Conservation (phyloP, 331 rosid species). For the Rosa hybrid region DNA sequence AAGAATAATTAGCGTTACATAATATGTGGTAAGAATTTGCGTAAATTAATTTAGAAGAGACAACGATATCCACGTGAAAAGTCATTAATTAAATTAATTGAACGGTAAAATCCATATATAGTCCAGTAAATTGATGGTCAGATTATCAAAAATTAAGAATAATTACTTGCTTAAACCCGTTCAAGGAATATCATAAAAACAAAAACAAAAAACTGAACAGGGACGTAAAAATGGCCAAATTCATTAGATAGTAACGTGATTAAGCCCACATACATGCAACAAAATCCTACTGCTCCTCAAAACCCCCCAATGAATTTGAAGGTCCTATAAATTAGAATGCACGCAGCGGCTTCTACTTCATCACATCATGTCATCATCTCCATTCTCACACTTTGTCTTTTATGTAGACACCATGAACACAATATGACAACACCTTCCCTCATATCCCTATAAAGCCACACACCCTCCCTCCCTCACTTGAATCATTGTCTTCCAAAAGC, state of each 20-base stretch:
- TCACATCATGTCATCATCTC: slow-evolving; percentile 19
- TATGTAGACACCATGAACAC: slow-evolving; percentile 46
- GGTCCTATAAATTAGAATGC: neutral
- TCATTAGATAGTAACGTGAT: neutral
- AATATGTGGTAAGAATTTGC: no score
- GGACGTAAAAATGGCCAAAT: slow-evolving; percentile 14
- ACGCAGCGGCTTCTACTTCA: neutral
- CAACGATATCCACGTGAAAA: no score
- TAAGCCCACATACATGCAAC: slow-evolving; percentile 30
- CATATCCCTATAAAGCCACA: neutral
- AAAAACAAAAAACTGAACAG: slow-evolving; percentile 2
- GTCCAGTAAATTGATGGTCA: neutral
- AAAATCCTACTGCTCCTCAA: neutral
- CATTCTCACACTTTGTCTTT: neutral
- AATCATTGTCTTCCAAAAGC: slow-evolving; percentile 5
- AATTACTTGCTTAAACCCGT: neutral
- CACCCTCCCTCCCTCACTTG: neutral
- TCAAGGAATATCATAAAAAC: neutral
- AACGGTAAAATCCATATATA: neutral
- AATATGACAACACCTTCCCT: slow-evolving; percentile 33
- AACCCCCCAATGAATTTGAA: neutral
- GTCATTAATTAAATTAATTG: no score
- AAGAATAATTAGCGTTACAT: no score
- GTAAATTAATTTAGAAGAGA: no score
- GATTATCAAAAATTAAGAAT: neutral